Evolutionary conservation across 2,329 filamentous ascomycete genomes (phyloP), one percentile per base, ranked within the genome.

Genomic region (Colletotrichum sp.): DNA sequence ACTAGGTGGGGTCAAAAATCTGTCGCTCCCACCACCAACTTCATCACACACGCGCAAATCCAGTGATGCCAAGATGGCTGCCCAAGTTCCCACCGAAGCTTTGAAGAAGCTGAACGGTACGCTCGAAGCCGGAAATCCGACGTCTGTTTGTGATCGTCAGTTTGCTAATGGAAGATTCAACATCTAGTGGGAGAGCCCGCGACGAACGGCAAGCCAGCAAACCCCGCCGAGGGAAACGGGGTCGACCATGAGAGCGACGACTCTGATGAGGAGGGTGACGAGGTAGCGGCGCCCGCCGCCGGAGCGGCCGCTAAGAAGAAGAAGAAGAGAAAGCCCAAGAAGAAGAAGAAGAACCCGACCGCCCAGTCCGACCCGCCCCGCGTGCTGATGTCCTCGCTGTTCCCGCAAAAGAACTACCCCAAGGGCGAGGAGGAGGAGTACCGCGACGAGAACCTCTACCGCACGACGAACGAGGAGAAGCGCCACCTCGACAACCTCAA

Each of bases 381-480:
- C 60, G 92, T 97, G 28, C 89, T 92, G 57, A 85, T 98, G 44
- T 92, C 94, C 39, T 91, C 93, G 79, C 89, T 98, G 59, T 97
- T 95, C 87, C 92, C 93, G 68, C 91, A 91, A 83, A 89, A 91
- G 81, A 88, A 88, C 79, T 98, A 95, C 83, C 95, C 95, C 65
- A 90, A 92, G 81, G 95, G 95, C 78, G 91, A 97, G 85, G 93
- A 95, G 83, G 91, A 92, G 79, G 93, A 96, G 79, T 98, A 98
- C 85, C 85, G 88, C 77, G 89, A 95, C 81, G 95, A 96, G 80
- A 97, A 97, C 83, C 85, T 90, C 55, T 95, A 93, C 84, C 92
- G 95, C 73, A 97, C 94, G 5, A 98, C 95, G 15, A 92, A 89
- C 84, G 95, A 96, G 85, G 95, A 98, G 88, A 96, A 96, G 87